Conservation (phyloP, 2,329 filamentous ascomycete species). For the Ceratocystis destructans region DNA sequence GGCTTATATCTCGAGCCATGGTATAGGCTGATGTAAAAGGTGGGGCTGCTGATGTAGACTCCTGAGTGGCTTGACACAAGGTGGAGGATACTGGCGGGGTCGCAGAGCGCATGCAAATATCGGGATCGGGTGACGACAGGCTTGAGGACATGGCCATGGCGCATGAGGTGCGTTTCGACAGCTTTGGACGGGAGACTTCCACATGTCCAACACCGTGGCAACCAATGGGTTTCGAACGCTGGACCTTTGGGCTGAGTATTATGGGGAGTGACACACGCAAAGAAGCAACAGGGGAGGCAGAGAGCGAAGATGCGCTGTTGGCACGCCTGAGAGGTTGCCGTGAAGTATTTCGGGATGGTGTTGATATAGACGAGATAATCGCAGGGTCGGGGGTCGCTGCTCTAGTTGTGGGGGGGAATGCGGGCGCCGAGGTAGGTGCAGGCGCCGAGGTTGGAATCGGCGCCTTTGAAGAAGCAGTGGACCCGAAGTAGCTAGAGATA, state of each 20-base stretch:
- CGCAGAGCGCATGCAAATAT: slow-evolving; percentile 1
- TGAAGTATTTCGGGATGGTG: background rate
- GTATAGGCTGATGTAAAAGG: background rate
- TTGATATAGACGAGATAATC: background rate
- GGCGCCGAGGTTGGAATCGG: background rate
- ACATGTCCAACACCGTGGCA: background rate
- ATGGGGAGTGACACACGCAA: slow-evolving; percentile 11
- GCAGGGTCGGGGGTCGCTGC: background rate
- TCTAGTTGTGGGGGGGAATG: background rate
- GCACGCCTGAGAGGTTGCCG: background rate
- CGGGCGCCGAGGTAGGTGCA: background rate
- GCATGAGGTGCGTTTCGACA: background rate
- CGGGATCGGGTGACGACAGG: background rate
- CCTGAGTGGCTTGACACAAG: background rate
- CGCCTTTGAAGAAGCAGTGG: background rate
- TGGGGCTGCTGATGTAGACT: background rate
- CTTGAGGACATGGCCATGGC: background rate
- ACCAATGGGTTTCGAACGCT: background rate
- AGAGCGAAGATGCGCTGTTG: background rate
- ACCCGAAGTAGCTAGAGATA: slow-evolving; percentile 2
- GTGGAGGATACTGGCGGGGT: background rate
- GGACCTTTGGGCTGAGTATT: slow-evolving; percentile 11
- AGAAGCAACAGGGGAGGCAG: slow-evolving; percentile 1
- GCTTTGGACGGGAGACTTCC: background rate
- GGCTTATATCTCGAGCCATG: background rate